Base-by-base conservation (phyloP, 768 basidiomycete genomes). In the Cantharellus cinnabarinus region DNA sequence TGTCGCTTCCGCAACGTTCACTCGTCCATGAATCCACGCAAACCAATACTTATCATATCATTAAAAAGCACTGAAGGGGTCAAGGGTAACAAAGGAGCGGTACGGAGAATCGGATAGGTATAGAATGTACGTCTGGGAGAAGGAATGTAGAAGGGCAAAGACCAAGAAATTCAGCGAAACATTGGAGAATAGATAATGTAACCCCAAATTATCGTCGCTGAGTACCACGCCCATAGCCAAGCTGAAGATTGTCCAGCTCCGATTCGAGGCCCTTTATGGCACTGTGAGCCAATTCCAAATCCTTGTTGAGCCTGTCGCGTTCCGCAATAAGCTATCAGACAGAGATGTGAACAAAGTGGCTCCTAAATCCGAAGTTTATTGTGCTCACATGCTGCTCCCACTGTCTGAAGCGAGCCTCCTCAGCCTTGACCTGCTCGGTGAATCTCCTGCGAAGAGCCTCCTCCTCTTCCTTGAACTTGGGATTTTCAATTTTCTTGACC, bases 401-500 rank as follows among this genome's bases (percentile, higher is more conserved):
- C 65, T 97, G 91, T 70, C 95, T 82, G 79, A 99, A 99, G 62
- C 95, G 78, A 7, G 87, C 79, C 69, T 99, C 95, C 75, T 99
- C 95, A 60, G 89, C 77, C 76, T 99, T 99, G 78, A 99, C 95
- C 75, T 99, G 95, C 72, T 99, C 95, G 39, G 95, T 99, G 73
- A 99, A 99, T 62, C 91, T 81, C 77, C 93, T 97, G 68, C 94
- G 78, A 62, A 98, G 80, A 61, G 82, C 77, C 71, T 99, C 95
- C 71, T 99, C 94, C 74, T 99, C 95, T 71, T 98, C 95, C 76
- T 93, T 93, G 82, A 94, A 99, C 73, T 98, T 98, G 66, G 95
- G 94, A 72, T 98, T 99, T 74, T 99, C 93, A 64, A 89, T 77
- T 75, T 97, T 97, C 80, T 89, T 93, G 67, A 93, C 89, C 75